These are phyloP conservation scores for Boechera divaricarpa DNA, from an alignment of 345 rosid genomes.

Conservation along the genomic window DNA sequence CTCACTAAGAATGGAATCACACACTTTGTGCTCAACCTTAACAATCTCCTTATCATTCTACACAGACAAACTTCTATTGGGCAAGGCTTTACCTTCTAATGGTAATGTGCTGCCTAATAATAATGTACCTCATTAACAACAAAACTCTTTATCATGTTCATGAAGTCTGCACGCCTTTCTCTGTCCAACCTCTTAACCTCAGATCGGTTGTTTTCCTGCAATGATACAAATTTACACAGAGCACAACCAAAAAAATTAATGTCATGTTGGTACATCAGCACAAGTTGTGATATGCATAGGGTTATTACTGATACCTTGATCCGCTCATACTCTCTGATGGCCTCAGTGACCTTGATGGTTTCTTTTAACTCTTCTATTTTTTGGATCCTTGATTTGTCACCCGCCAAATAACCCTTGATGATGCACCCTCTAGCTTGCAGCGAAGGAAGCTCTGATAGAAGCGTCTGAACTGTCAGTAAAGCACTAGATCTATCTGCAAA, in stretches of 20 bases:
- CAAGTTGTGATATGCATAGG: constrained; percentile 18
- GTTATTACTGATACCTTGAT: constrained; percentile 66
- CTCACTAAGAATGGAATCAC: constrained; percentile 7
- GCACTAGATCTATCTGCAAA: too few relatives aligned
- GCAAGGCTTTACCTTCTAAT: background rate
- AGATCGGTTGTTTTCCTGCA: constrained; percentile 79
- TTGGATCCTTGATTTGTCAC: constrained; percentile 85
- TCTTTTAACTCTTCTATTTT: constrained; percentile 89
- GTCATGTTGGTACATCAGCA: background rate
- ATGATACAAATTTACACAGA: constrained; percentile 21
- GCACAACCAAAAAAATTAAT: background rate
- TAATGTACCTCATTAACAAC: constrained; percentile 80
- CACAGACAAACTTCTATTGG: background rate
- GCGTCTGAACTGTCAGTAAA: too few relatives aligned
- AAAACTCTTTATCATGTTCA: constrained; percentile 93
- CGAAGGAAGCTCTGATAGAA: too few relatives aligned
- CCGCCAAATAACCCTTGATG: constrained; percentile 67
- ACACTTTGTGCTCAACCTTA: constrained; percentile 8
- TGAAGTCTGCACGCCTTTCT: constrained; percentile 78
- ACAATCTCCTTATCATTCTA: background rate
- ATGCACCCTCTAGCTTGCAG: too few relatives aligned
- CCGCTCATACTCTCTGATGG: constrained; percentile 82
- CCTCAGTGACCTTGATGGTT: constrained; percentile 77
- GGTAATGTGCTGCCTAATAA: background rate
- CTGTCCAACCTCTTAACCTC: constrained; percentile 86